phyloP scores from a whole-genome alignment of 2,329 filamentous ascomycete genomes.

The Nemania sp. region DNA sequence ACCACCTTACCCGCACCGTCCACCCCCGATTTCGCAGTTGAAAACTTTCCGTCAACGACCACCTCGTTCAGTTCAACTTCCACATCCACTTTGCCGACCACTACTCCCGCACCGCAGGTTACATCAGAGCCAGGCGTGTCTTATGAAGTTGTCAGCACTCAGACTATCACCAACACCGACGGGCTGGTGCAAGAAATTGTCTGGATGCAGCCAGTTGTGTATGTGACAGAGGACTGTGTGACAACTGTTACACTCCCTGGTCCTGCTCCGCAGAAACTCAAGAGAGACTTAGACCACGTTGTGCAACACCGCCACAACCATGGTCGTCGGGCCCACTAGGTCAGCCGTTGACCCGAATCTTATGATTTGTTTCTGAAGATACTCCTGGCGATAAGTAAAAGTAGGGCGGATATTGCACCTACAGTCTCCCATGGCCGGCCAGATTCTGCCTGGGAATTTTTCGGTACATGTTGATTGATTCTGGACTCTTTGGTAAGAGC shows the following conservation, averaged over 20 bases:
- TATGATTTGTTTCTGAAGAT: conserved; percentile 36
- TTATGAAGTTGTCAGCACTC: conserved; percentile 53
- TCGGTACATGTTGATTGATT: conserved; percentile 36
- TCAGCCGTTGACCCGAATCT: conserved; percentile 4
- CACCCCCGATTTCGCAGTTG: conserved; percentile 18
- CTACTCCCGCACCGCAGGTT: conserved; percentile 38
- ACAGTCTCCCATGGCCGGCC: conserved; percentile 31
- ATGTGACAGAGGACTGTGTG: conserved; percentile 52
- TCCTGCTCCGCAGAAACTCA: conserved; percentile 38
- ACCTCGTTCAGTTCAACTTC: conserved; percentile 27
- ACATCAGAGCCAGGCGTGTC: conserved; percentile 42
- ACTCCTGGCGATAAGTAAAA: conserved; percentile 29
- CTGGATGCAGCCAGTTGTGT: conserved; percentile 60
- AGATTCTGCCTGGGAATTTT: conserved; percentile 35
- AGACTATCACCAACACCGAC: conserved; percentile 56
- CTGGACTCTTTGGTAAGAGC: conserved; percentile 32
- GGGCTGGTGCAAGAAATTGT: conserved; percentile 59
- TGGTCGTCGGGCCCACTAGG: conserved; percentile 27
- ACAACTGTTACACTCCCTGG: conserved; percentile 50
- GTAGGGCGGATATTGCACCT: conserved; percentile 33
- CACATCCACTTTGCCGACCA: conserved; percentile 23
- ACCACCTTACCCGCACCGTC: conserved; percentile 5
- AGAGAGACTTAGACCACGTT: conserved; percentile 42
- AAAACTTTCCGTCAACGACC: conserved; percentile 25
- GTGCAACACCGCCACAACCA: conserved; percentile 47